Conservation (phyloP, 495 filamentous ascomycete genomes). For the Thermochaetoides thermophila region DNA sequence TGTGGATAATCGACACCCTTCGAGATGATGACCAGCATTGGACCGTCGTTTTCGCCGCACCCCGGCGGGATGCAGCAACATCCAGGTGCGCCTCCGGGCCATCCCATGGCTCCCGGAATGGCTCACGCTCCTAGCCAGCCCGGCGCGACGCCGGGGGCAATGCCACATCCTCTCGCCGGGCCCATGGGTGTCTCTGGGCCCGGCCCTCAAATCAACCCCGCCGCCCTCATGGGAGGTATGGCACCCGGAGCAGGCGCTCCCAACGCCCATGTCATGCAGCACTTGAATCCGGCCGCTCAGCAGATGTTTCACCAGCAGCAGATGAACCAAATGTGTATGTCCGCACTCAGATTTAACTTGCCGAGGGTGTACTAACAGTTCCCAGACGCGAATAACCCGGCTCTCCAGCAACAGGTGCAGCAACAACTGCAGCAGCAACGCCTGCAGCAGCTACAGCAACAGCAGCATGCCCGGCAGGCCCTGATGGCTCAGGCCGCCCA, state of each 20-base stretch:
- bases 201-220: constrained; percentile 63
- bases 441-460: constrained; percentile 24
- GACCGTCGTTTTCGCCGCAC: constrained; percentile 49
- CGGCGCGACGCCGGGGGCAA: constrained; percentile 43
- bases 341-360: no score
- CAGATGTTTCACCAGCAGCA: constrained; percentile 50
- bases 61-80: constrained; percentile 64
- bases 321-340: constrained; percentile 16
- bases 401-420: constrained; percentile 36
- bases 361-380: no score
- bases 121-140: constrained; percentile 53
- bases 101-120: constrained; percentile 44
- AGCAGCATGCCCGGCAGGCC: constrained; percentile 30
- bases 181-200: constrained; percentile 77
- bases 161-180: constrained; percentile 55
- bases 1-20: constrained; percentile 32
- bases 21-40: constrained; percentile 51
- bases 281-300: constrained; percentile 54
- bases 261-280: constrained; percentile 65
- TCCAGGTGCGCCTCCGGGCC: constrained; percentile 57
- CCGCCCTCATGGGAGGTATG: constrained; percentile 65
- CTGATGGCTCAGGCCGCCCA: constrained; percentile 33
- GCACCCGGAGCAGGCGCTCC: constrained; percentile 54
- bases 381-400: constrained; percentile 37
- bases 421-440: constrained; percentile 14